A percentile compares a stretch with the other conserved stretches of the same genome.
phyloP scores from a whole-genome alignment of 768 basidiomycete species.

The Russula compacta region DNA sequence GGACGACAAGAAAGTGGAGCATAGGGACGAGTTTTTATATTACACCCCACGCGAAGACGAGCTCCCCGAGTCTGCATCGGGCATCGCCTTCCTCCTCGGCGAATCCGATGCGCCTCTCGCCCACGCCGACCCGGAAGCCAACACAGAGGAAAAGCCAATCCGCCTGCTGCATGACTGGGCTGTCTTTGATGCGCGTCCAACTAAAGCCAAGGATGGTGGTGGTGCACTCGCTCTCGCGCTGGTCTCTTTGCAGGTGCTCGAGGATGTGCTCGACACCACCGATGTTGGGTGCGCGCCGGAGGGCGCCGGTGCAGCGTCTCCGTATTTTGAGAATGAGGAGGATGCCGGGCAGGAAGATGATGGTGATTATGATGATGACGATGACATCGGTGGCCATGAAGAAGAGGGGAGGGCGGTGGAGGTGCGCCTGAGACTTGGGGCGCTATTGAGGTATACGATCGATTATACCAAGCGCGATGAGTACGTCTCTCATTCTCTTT shows the following conservation, averaged over 20 bases:
- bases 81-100: slow-evolving; percentile 22
- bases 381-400: slow-evolving; percentile 12
- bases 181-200: slow-evolving; percentile 44
- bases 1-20: neutral
- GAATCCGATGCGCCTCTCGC: slow-evolving; percentile 16
- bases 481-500: slow-evolving; percentile 33
- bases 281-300: slow-evolving; percentile 29
- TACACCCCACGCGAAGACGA: slow-evolving; percentile 12
- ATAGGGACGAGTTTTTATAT: neutral
- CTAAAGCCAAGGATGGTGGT: neutral
- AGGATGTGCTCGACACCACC: slow-evolving; percentile 36
- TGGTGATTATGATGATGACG: slow-evolving; percentile 26
- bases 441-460: slow-evolving; percentile 40
- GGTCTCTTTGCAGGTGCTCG: slow-evolving; percentile 35
- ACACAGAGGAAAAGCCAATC: slow-evolving; percentile 35
- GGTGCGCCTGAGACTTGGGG: slow-evolving; percentile 35
- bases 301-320: slow-evolving; percentile 46
- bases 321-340: slow-evolving; percentile 33
- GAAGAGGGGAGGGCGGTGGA: slow-evolving; percentile 21
- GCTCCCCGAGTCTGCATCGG: slow-evolving; percentile 5
- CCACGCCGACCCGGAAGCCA: neutral
- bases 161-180: slow-evolving; percentile 49
- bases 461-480: slow-evolving; percentile 42
- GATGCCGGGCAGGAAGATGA: slow-evolving; percentile 26
- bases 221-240: slow-evolving; percentile 32